phyloP scores from a whole-genome alignment of 1,284 basidiomycete species.

The Microbotryum silenes-acaulis region DNA sequence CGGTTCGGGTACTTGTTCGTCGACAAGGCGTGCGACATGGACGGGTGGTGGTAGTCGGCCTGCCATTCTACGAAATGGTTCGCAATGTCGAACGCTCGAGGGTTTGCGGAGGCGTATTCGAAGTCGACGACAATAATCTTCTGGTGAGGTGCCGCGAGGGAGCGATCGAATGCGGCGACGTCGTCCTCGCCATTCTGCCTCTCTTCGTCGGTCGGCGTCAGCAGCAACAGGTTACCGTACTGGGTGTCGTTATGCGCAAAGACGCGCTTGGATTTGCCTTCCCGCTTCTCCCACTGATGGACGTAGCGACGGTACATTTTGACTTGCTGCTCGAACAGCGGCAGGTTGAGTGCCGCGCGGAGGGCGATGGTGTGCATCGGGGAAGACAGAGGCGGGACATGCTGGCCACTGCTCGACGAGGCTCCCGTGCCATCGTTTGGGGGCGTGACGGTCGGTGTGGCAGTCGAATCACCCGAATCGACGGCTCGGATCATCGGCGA shows the following conservation, averaged over 20 bases:
- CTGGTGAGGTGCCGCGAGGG: conserved; percentile 27
- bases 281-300: conserved; percentile 51
- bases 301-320: conserved; percentile 61
- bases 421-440: neutral
- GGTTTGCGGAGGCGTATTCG: conserved; percentile 84
- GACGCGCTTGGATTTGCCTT: conserved; percentile 56
- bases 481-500: conserved; percentile 5
- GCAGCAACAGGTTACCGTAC: conserved; percentile 78
- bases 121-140: conserved; percentile 92
- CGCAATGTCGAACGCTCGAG: conserved; percentile 83
- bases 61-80: conserved; percentile 97
- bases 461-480: neutral
- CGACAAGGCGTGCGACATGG: conserved; percentile 63
- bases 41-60: conserved; percentile 67
- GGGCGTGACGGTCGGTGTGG: conserved; percentile 9
- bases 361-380: conserved; percentile 12
- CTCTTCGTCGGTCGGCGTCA: conserved; percentile 42
- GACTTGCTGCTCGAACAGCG: conserved; percentile 58
- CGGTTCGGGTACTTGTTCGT: conserved; percentile 62
- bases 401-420: neutral
- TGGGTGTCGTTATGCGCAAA: conserved; percentile 80
- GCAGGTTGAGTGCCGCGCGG: conserved; percentile 52
- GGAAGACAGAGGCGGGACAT: conserved; percentile 16
- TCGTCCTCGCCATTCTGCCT: conserved; percentile 20
- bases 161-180: conserved; percentile 15